Base-by-base conservation (phyloP, 257 asterid species). In the Leonotis leonurus region DNA sequence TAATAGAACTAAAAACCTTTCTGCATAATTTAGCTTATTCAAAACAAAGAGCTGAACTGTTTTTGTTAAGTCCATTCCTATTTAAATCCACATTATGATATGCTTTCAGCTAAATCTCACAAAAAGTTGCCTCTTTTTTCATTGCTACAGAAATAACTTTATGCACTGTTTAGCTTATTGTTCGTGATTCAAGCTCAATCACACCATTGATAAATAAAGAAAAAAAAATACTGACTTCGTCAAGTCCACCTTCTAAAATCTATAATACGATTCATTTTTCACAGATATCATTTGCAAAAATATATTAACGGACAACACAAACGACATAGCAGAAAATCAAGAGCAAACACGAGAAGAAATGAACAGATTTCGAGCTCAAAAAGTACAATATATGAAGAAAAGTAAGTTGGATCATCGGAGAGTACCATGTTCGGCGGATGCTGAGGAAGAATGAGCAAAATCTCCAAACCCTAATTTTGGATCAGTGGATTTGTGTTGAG, bases 391-490 rank as follows among this genome's bases (percentile, higher is more conserved):
- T 0, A 44, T 24, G 27, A 16, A 49, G 6, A 48, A 4, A 50
- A 0, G 32, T 17, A 0, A 35, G n/a, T 6, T 10, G 13, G 41
- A 43, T n/a, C 14, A 3, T 8, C 5, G 36, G 1, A 17, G 40
- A 16, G 53, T 65, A 71, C 76, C 76, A 71, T 71, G 50, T 40
- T 64, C 21, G 21, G 25, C 41, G 26, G 41, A 24, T n/a, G 56
- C 45, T 29, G 61, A 30, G 14, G 46, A 39, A 21, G 50, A 45
- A 27, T 17, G 69, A 32, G 66, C 56, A 33, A 50, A 60, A 11
- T 6, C 51, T 32, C 62, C 44, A 41, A 64, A 56, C 71, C 71
- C 70, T 39, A 64, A 64, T 29, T 60, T 9, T 0, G 32, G 14
- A 22, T 18, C 14, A 2, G 35, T 5, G 1, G 13, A 3, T 32